Evolutionary conservation across 2,329 filamentous ascomycete species (phyloP).

Genomic region (Onygenales sp.): DNA sequence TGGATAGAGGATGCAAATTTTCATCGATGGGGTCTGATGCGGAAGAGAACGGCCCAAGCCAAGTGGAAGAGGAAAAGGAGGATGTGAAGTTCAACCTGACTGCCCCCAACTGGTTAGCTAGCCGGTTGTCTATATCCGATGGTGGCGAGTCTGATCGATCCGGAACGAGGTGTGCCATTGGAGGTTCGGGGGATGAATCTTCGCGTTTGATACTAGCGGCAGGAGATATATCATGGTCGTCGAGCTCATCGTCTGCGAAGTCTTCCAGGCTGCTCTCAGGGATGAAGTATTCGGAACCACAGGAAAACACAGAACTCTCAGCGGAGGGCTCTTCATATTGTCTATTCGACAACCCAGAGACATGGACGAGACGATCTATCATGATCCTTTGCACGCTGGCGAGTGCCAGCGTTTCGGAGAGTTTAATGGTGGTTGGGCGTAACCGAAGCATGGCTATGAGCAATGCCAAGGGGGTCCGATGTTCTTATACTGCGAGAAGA

Average conservation of each 20-base stretch:
- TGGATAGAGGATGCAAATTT: background rate
- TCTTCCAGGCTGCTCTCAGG: background rate
- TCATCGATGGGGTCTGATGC: background rate
- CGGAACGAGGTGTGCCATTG: background rate
- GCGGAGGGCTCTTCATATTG: slow-evolving; percentile 3
- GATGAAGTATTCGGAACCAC: background rate
- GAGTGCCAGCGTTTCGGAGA: slow-evolving; percentile 11
- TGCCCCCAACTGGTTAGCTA: background rate
- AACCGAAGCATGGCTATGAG: slow-evolving; percentile 11
- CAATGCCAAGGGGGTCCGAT: background rate
- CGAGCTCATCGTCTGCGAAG: background rate
- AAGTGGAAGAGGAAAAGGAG: background rate
- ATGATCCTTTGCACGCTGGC: slow-evolving; percentile 4
- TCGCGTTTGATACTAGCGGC: background rate
- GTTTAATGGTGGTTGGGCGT: slow-evolving; percentile 12
- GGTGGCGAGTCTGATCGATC: background rate
- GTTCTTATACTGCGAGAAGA: background rate
- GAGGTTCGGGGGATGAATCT: background rate
- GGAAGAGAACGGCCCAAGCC: background rate
- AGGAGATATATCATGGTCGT: background rate
- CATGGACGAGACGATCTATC: background rate
- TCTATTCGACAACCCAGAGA: background rate
- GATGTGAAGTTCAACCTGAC: background rate
- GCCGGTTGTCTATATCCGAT: background rate
- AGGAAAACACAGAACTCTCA: background rate